Percentiles rank a stretch among this genome's conserved stretches.
Conservation (phyloP, 495 filamentous ascomycete genomes). For the Neurospora cerealis region DNA sequence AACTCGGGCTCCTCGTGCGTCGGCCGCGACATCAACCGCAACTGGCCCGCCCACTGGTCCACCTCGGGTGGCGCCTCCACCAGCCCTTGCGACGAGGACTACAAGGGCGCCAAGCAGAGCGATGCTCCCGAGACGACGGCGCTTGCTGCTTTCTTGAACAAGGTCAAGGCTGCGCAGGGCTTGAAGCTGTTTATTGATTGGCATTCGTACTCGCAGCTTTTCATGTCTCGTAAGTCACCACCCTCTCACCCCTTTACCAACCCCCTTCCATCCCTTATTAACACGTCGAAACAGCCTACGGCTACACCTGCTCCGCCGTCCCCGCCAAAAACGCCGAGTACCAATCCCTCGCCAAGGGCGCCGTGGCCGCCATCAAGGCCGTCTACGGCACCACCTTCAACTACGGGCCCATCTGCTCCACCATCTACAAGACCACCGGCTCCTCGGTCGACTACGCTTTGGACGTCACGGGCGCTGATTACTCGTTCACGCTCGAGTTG, state of each 20-base stretch:
- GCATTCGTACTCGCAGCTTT: conserved; percentile 49
- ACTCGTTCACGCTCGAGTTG: conserved; percentile 47
- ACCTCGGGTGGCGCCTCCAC: conserved; percentile 41
- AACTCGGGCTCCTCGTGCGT: conserved; percentile 35
- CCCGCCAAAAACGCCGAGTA: conserved; percentile 39
- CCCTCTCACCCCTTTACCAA: no score
- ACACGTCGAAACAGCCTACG: conserved; percentile 15
- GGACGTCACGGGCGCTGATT: conserved; percentile 41
- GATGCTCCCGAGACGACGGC: conserved; percentile 42
- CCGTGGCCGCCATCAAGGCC: conserved; percentile 32
- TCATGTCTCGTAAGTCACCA: conserved; percentile 30
- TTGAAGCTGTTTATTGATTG: conserved; percentile 53
- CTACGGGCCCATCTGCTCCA: conserved; percentile 47
- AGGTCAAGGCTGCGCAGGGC: conserved; percentile 30
- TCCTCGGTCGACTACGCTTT: conserved; percentile 44
- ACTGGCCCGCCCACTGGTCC: conserved; percentile 49
- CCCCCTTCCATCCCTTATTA: no score
- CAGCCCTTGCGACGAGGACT: conserved; percentile 44
- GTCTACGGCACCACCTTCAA: conserved; percentile 38
- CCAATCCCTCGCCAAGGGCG: conserved; percentile 26
- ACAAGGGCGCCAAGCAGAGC: conserved; percentile 35
- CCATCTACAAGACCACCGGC: conserved; percentile 50
- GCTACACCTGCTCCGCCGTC: conserved; percentile 28
- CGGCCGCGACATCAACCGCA: conserved; percentile 55
- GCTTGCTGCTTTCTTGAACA: conserved; percentile 30